phyloP scores from a whole-genome alignment of 768 basidiomycete species.

The Boletus coccyginus region DNA sequence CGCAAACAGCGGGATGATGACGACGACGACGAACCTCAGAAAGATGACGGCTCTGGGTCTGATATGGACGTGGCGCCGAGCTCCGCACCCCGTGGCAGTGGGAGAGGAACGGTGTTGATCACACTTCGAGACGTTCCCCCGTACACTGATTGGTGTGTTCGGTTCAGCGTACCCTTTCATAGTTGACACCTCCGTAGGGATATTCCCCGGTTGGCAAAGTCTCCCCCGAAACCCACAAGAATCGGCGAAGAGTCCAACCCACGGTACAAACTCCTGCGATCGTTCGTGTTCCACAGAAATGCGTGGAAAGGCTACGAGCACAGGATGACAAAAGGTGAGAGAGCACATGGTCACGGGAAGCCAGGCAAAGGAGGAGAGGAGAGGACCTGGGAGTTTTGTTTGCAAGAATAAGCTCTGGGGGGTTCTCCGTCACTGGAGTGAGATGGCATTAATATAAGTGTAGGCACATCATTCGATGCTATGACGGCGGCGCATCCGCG shows the following conservation, averaged over 20 bases:
- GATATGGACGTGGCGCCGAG: slow-evolving; percentile 10
- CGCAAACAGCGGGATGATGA: slow-evolving; percentile 42
- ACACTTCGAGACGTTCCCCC: slow-evolving; percentile 85
- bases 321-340: slow-evolving; percentile 90
- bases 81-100: neutral
- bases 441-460: slow-evolving; percentile 5
- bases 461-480: slow-evolving; percentile 3
- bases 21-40: slow-evolving; percentile 42
- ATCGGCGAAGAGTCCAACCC: slow-evolving; percentile 56
- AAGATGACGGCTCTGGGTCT: slow-evolving; percentile 10
- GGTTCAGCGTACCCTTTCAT: slow-evolving; percentile 6
- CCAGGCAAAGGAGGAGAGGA: slow-evolving; percentile 77
- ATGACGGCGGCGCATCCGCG: slow-evolving; percentile 20
- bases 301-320: slow-evolving; percentile 88
- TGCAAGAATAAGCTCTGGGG: slow-evolving; percentile 25
- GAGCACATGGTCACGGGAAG: slow-evolving; percentile 59
- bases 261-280: slow-evolving; percentile 66
- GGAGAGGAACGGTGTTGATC: slow-evolving; percentile 75
- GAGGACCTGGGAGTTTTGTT: slow-evolving; percentile 87
- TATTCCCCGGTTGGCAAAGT: slow-evolving; percentile 70
- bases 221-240: slow-evolving; percentile 54
- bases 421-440: neutral
- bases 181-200: slow-evolving; percentile 49
- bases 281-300: slow-evolving; percentile 71
- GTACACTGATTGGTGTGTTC: slow-evolving; percentile 78